These are phyloP conservation scores for Pseudogymnoascus sp. DNA, from an alignment of 2,329 filamentous ascomycete genomes.

Conservation along the genomic window DNA sequence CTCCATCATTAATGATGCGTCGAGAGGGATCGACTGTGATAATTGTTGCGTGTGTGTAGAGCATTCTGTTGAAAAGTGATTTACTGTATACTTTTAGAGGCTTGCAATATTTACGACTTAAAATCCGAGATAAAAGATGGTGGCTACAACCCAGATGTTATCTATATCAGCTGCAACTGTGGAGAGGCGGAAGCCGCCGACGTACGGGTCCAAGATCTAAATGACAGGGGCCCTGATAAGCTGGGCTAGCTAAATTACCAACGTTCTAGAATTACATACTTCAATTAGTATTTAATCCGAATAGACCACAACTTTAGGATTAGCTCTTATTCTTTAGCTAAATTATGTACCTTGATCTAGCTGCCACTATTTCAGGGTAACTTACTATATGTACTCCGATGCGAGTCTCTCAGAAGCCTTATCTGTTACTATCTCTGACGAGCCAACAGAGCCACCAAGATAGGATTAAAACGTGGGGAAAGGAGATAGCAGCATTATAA, in stretches of 20 bases:
- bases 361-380: background rate
- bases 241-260: background rate
- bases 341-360: background rate
- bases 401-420: background rate
- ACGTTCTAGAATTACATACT: background rate
- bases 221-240: background rate
- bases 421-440: background rate
- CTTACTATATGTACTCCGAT: background rate
- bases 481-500: background rate
- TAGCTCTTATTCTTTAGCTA: background rate
- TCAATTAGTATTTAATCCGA: background rate
- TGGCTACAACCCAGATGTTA: background rate
- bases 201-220: background rate
- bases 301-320: background rate
- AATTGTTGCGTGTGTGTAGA: conserved; percentile 44
- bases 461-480: background rate
- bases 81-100: background rate
- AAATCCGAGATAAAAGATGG: background rate
- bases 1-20: conserved; percentile 41
- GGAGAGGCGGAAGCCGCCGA: background rate
- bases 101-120: background rate
- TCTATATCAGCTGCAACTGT: background rate
- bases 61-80: conserved; percentile 23
- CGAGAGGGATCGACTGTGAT: conserved; percentile 42
- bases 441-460: background rate